These are phyloP conservation scores for Linnemannia exigua DNA, from an alignment of 192 early-diverging fungal species.

Conservation along the genomic window DNA sequence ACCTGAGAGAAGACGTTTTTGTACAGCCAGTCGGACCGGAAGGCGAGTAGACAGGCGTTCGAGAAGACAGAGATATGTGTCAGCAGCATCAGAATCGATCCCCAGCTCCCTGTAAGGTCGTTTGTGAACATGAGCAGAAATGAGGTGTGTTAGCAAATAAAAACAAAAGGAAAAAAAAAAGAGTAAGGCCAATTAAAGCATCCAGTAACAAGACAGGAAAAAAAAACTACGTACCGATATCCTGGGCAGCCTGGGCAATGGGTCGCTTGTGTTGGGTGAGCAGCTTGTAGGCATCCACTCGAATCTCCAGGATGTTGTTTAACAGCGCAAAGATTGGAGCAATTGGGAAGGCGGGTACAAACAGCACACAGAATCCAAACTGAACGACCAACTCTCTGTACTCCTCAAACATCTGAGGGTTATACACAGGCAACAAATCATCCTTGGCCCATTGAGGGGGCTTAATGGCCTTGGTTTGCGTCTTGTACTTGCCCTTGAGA, in stretches of 20 bases:
- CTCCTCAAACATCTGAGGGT: conserved; percentile 55
- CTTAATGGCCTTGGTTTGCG: conserved; percentile 28
- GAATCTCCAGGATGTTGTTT: conserved; percentile 72
- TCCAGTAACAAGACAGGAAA: not conserved
- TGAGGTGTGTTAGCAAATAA: not conserved
- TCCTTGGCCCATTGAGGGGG: conserved; percentile 66
- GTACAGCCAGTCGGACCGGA: conserved; percentile 58
- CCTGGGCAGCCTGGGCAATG: conserved; percentile 48
- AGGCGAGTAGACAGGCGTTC: conserved; percentile 59
- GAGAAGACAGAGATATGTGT: conserved; percentile 57
- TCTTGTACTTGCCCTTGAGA: conserved; percentile 39
- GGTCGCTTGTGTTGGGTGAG: conserved; percentile 47
- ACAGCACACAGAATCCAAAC: conserved; percentile 80
- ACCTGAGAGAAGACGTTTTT: conserved; percentile 15
- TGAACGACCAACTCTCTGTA: conserved; percentile 69
- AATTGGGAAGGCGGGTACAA: conserved; percentile 76
- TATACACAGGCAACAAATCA: conserved; percentile 53
- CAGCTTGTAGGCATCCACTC: conserved; percentile 67
- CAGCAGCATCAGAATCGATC: conserved; percentile 45
- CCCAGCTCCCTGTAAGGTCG: conserved; percentile 56
- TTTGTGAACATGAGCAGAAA: not conserved
- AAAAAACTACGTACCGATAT: conserved; percentile 45
- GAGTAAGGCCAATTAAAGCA: not conserved
- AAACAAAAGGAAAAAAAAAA: not conserved
- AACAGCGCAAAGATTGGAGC: conserved; percentile 76